Evolutionary conservation across 192 early-diverging fungal genomes (phyloP), one percentile per base, ranked within the genome.

Genomic region (Radiomyces spectabilis): DNA sequence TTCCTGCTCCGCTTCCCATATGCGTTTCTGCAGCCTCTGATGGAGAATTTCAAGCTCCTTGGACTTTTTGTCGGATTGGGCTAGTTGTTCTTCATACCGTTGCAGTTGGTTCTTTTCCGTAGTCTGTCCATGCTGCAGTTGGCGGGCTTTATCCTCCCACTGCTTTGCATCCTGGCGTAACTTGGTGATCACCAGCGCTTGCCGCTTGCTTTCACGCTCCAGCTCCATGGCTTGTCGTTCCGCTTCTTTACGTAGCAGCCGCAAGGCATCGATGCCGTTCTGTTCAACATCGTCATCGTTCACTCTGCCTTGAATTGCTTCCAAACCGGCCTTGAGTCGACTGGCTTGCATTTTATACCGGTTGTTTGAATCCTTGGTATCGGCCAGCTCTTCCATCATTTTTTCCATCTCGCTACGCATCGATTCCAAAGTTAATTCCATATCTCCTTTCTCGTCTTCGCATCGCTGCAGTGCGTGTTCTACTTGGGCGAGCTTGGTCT

Each of bases 271-370:
- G 2, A 40, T 53, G n/a, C 27, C 35, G 8, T 53, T 27, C 15
- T 40, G 25, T 26, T 18, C 16, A 2, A 26, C 24, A 13, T 53
- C n/a, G n/a, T n/a, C 51, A 31, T 53, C 37, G 4, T 40, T 27
- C 16, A 9, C 19, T n/a, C 51, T 21, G 9, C 30, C 41, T 29
- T 53, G 51, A 18, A 53, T 53, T n/a, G 51, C 38, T 7, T 53
- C 51, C 18, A 53, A 39, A 29, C 51, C 51, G 4, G 38, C 51
- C 30, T 39, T 34, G 26, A 53, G 34, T 18, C 51, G 38, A 18
- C 16, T 40, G 5, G 51, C 51, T 25, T 53, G 51, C 29, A 39
- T 53, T 12, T 53, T 53, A 26, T 53, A 53, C 15, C 51, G 15
- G 18, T 40, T 25, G 13, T 26, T 22, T 8, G 38, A 39, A n/a